Percentiles rank a stretch among this genome's conserved stretches.
Evolutionary conservation across 2,329 filamentous ascomycete species (phyloP).

Genomic region (Lasiodiplodia hormozganensis): DNA sequence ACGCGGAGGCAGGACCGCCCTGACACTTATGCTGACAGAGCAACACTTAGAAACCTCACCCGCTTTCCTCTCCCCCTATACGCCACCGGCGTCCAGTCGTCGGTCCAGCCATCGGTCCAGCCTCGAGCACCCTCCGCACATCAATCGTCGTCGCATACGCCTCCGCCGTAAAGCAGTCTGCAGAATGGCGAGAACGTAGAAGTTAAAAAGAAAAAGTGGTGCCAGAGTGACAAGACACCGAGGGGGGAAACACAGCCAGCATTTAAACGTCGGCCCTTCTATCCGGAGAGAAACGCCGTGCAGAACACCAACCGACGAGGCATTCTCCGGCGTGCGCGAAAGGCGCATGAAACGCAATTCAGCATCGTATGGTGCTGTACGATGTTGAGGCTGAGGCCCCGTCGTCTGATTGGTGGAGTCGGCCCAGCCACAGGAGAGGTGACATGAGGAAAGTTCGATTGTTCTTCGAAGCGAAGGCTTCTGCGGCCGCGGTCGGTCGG

Average conservation of each 20-base stretch:
- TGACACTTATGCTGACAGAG: too few relatives aligned
- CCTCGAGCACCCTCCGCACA: too few relatives aligned
- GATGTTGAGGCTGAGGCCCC: neutral
- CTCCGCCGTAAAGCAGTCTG: too few relatives aligned
- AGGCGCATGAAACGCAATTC: neutral
- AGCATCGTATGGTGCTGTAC: neutral
- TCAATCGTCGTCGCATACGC: too few relatives aligned
- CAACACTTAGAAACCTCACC: too few relatives aligned
- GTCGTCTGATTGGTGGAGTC: neutral
- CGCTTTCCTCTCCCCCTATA: too few relatives aligned
- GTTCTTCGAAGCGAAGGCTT: conserved; percentile 3
- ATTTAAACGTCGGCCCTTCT: neutral
- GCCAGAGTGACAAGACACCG: neutral
- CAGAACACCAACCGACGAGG: neutral
- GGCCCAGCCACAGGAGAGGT: neutral
- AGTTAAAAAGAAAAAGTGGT: neutral
- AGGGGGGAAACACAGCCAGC: neutral
- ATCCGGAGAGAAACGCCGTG: neutral
- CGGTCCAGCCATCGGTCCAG: too few relatives aligned
- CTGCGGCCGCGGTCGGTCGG: conserved; percentile 5
- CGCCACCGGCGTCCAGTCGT: too few relatives aligned
- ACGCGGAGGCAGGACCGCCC: too few relatives aligned
- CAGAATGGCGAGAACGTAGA: too few relatives aligned
- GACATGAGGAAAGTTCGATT: neutral
- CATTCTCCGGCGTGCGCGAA: neutral